Evolutionary conservation across 331 rosid species (phyloP).

Genomic region (Malus hybrid): DNA sequence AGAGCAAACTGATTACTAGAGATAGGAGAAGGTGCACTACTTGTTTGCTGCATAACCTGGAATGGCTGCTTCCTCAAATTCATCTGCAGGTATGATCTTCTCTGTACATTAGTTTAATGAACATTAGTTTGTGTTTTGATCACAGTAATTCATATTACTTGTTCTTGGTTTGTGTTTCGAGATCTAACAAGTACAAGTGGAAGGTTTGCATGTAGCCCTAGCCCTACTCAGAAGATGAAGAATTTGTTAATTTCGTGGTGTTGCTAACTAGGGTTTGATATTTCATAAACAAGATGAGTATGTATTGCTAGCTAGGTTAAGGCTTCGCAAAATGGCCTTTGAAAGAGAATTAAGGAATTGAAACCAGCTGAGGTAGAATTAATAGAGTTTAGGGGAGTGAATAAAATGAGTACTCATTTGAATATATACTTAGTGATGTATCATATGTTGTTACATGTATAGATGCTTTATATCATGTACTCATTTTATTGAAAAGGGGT

Average conservation of each 20-base stretch:
- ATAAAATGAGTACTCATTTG: not conserved
- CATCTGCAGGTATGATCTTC: no score
- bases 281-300: not conserved
- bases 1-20: no score
- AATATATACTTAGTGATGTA: not conserved
- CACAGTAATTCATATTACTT: no score
- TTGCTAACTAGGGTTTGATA: not conserved
- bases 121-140: no score
- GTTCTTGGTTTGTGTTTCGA: no score
- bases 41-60: no score
- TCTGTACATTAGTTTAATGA: no score
- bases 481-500: not conserved
- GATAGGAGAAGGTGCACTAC: no score
- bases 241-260: no score
- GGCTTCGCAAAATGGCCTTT: not conserved
- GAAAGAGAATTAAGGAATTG: not conserved
- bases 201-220: not conserved
- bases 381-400: not conserved
- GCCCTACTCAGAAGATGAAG: not conserved
- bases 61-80: no score
- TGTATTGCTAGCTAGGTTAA: not conserved
- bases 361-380: not conserved
- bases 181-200: not conserved
- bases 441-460: not conserved
- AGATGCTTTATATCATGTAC: not conserved